Percentiles rank a stretch among this genome's conserved stretches.
Conservation (phyloP, 2,329 filamentous ascomycete species). For the Nothophoma quercina region DNA sequence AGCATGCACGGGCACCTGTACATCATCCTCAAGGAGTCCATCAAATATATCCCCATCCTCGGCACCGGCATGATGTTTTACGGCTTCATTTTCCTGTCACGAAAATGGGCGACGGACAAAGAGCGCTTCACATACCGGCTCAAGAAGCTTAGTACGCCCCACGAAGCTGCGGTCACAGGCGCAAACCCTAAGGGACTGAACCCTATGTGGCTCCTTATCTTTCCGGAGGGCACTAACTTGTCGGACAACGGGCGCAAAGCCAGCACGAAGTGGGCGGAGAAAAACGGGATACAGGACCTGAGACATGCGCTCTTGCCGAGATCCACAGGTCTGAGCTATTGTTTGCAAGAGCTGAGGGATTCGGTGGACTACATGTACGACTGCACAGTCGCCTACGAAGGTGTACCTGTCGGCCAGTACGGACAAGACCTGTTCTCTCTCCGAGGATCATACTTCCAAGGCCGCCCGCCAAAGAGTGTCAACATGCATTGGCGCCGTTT, state of each 20-base stretch:
- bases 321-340: slow-evolving; percentile 82
- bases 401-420: slow-evolving; percentile 73
- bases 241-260: slow-evolving; percentile 74
- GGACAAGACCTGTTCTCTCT: slow-evolving; percentile 90
- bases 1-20: slow-evolving; percentile 85
- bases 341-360: slow-evolving; percentile 75
- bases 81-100: slow-evolving; percentile 91
- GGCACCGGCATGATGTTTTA: slow-evolving; percentile 86
- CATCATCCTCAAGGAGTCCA: slow-evolving; percentile 88
- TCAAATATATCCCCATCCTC: slow-evolving; percentile 82
- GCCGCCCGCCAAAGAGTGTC: slow-evolving; percentile 88
- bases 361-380: slow-evolving; percentile 87
- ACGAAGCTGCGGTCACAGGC: slow-evolving; percentile 49
- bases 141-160: slow-evolving; percentile 68
- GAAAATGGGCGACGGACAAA: slow-evolving; percentile 84
- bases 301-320: slow-evolving; percentile 78
- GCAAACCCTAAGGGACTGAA: slow-evolving; percentile 59
- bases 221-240: slow-evolving; percentile 86
- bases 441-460: slow-evolving; percentile 84
- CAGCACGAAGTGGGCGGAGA: slow-evolving; percentile 78
- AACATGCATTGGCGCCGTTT: slow-evolving; percentile 98
- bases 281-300: slow-evolving; percentile 72
- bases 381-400: slow-evolving; percentile 95
- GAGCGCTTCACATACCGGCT: slow-evolving; percentile 77
- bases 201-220: slow-evolving; percentile 90